Percentiles rank a stretch among this genome's conserved stretches.
Evolutionary conservation across 164 flowering plant species (phyloP).

Genomic region (Litsea cubeba): DNA sequence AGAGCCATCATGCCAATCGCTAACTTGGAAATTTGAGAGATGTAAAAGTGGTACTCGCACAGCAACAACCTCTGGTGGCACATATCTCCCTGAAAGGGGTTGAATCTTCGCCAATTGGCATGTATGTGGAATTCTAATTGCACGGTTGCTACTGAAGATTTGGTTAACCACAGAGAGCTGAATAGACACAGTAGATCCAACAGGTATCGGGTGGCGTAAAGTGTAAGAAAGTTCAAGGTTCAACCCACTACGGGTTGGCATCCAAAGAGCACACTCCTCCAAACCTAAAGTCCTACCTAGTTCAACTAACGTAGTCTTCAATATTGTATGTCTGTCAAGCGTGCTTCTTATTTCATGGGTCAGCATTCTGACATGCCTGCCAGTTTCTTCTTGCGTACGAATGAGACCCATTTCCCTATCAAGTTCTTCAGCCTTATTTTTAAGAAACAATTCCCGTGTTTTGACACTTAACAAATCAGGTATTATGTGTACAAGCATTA

Average conservation of each 20-base stretch:
- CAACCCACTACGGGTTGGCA: constrained; percentile 52
- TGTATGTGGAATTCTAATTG: constrained; percentile 45
- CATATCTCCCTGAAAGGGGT: constrained; percentile 42
- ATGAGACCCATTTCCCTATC: constrained; percentile 69
- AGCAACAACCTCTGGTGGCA: constrained; percentile 64
- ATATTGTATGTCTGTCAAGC: constrained; percentile 59
- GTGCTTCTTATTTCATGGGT: constrained; percentile 80
- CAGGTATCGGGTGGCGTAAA: constrained; percentile 38
- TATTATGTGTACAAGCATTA: constrained; percentile 73
- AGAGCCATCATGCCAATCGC: constrained; percentile 58
- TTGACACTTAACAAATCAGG: constrained; percentile 66
- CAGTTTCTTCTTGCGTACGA: constrained; percentile 68
- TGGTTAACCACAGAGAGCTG: constrained; percentile 51
- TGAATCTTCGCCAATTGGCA: constrained; percentile 53
- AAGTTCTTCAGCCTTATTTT: constrained; percentile 59
- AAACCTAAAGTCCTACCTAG: constrained; percentile 58
- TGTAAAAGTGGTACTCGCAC: constrained; percentile 68
- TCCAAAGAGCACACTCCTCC: constrained; percentile 78
- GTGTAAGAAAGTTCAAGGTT: constrained; percentile 56
- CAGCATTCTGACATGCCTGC: constrained; percentile 74
- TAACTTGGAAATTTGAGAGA: constrained; percentile 57
- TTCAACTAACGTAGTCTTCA: constrained; percentile 70
- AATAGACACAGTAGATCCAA: constrained; percentile 46
- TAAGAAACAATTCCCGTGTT: constrained; percentile 50
- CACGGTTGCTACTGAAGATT: constrained; percentile 49